A percentile compares a stretch with the other conserved stretches of the same genome.
These are phyloP conservation scores for Boletellus ananas DNA, from an alignment of 768 basidiomycete genomes.

Conservation along the genomic window DNA sequence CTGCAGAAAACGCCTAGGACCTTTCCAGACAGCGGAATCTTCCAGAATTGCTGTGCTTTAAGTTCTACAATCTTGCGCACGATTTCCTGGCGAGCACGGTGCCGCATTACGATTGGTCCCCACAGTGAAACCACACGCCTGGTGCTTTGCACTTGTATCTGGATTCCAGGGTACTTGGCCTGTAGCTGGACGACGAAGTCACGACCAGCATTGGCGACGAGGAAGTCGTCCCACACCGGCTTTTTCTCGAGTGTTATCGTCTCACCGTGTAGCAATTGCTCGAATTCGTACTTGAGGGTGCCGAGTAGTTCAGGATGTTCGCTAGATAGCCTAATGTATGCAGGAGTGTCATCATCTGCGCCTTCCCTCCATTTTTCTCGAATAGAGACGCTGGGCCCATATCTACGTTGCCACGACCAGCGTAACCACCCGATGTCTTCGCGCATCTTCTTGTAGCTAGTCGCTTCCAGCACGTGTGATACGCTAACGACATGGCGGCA, in stretches of 20 bases:
- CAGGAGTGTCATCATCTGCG: slow-evolving; percentile 12
- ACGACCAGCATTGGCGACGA: slow-evolving; percentile 40
- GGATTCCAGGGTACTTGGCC: slow-evolving; percentile 34
- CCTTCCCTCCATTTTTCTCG: slow-evolving; percentile 18
- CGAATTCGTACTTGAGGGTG: slow-evolving; percentile 55
- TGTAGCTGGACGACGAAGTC: slow-evolving; percentile 46
- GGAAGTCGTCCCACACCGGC: slow-evolving; percentile 64
- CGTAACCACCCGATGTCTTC: slow-evolving; percentile 47
- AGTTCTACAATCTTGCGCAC: slow-evolving; percentile 45
- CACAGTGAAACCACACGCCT: slow-evolving; percentile 52
- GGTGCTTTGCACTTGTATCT: slow-evolving; percentile 38
- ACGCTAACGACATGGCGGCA: slow-evolving; percentile 56
- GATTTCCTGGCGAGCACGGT: slow-evolving; percentile 41
- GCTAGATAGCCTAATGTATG: slow-evolving; percentile 47
- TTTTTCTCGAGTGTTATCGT: slow-evolving; percentile 48
- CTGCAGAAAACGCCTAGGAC: slow-evolving; percentile 46
- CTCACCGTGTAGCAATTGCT: slow-evolving; percentile 61
- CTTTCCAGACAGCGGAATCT: slow-evolving; percentile 45
- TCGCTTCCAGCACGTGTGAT: slow-evolving; percentile 38
- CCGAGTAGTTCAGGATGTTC: slow-evolving; percentile 49
- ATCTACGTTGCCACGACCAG: slow-evolving; percentile 31
- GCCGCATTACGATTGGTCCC: slow-evolving; percentile 44
- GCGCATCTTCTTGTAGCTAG: slow-evolving; percentile 38
- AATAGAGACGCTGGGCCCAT: slow-evolving; percentile 30
- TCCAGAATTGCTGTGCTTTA: slow-evolving; percentile 38